Evolutionary conservation across 228 moss, liverwort and hornwort genomes (phyloP).

Genomic region (Sphagnum fallax): DNA sequence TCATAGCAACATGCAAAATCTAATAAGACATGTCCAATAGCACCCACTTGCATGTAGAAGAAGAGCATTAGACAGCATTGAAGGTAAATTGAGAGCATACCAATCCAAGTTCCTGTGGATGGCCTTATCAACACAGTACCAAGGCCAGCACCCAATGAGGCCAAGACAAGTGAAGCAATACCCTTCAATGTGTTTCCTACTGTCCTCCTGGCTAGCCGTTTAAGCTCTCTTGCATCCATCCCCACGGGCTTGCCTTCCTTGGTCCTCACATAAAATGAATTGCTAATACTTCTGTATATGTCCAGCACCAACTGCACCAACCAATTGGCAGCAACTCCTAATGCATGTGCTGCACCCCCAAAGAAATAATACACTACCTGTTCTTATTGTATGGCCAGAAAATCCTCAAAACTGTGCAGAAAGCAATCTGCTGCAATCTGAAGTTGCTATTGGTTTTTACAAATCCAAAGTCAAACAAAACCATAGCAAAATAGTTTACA

Average conservation of each 20-base stretch:
- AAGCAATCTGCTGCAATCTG: too few relatives aligned
- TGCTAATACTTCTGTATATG: constrained; percentile 50
- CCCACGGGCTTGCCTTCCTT: constrained; percentile 47
- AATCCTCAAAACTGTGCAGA: too few relatives aligned
- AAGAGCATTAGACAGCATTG: too few relatives aligned
- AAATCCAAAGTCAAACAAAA: too few relatives aligned
- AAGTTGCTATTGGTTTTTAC: too few relatives aligned
- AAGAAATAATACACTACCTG: too few relatives aligned
- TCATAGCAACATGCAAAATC: too few relatives aligned
- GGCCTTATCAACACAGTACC: constrained; percentile 88
- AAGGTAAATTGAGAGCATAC: constrained; percentile 21
- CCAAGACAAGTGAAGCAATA: constrained; percentile 75
- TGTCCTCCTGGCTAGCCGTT: constrained; percentile 69
- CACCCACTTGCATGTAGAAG: background rate
- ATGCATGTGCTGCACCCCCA: constrained; percentile 67
- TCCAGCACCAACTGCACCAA: constrained; percentile 85
- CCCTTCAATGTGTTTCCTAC: constrained; percentile 82
- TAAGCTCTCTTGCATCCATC: constrained; percentile 58
- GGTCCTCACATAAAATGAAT: constrained; percentile 28
- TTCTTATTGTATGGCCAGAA: too few relatives aligned
- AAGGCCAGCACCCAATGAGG: constrained; percentile 84
- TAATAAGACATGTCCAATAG: too few relatives aligned
- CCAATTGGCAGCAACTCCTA: constrained; percentile 91
- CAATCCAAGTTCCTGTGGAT: constrained; percentile 95
- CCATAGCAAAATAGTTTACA: too few relatives aligned